phyloP scores from a whole-genome alignment of 495 filamentous ascomycete genomes.

The Beverwykella pulmonaria region DNA sequence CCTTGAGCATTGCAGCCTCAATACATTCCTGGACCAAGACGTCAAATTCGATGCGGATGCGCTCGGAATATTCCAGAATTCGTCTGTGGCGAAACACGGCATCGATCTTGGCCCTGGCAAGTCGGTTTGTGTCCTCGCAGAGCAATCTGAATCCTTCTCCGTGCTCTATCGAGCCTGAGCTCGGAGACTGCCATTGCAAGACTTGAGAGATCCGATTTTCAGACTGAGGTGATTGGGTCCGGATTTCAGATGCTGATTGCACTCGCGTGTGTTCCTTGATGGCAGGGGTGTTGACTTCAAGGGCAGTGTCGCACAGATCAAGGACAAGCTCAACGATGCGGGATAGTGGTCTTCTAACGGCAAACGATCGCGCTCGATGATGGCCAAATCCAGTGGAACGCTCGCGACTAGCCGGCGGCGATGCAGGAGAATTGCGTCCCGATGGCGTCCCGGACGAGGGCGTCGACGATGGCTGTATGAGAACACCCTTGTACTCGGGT shows the following conservation, averaged over 20 bases:
- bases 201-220: constrained; percentile 92
- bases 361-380: constrained; percentile 76
- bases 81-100: constrained; percentile 86
- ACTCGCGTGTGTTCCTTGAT: constrained; percentile 73
- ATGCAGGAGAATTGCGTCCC: constrained; percentile 67
- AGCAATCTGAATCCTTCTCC: constrained; percentile 88
- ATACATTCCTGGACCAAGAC: constrained; percentile 93
- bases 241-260: constrained; percentile 66
- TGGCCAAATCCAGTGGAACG: constrained; percentile 75
- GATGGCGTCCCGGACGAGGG: constrained; percentile 65
- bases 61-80: constrained; percentile 93
- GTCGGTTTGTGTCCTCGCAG: constrained; percentile 81
- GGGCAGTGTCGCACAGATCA: constrained; percentile 91
- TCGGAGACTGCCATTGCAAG: constrained; percentile 90
- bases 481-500: constrained; percentile 85
- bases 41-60: constrained; percentile 90
- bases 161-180: constrained; percentile 87
- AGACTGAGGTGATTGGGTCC: constrained; percentile 92
- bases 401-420: constrained; percentile 73
- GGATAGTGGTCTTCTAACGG: constrained; percentile 81
- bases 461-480: constrained; percentile 74
- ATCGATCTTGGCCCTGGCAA: constrained; percentile 85
- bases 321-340: constrained; percentile 92
- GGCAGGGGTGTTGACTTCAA: constrained; percentile 91
- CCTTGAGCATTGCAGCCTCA: constrained; percentile 86